These are phyloP conservation scores for Hypoxylon crocopeplum DNA, from an alignment of 495 filamentous ascomycete species.

Conservation along the genomic window DNA sequence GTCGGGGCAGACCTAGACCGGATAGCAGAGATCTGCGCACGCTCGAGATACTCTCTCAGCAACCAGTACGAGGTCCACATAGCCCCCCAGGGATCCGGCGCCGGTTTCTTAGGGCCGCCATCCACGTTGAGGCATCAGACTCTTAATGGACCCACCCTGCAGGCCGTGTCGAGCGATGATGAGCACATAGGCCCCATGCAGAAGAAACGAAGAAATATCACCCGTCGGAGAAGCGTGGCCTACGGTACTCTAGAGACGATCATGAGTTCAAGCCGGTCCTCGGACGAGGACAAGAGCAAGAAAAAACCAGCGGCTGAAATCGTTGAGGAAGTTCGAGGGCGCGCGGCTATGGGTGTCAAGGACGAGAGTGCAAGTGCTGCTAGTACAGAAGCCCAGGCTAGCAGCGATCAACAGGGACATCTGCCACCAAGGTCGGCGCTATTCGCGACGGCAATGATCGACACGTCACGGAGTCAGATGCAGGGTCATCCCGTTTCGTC, in stretches of 20 bases:
- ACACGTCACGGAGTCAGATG: slow-evolving; percentile 34
- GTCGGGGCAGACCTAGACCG: slow-evolving; percentile 59
- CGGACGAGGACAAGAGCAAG: slow-evolving; percentile 57
- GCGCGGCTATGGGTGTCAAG: slow-evolving; percentile 42
- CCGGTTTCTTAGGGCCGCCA: slow-evolving; percentile 37
- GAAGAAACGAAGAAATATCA: slow-evolving; percentile 39
- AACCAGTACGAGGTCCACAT: slow-evolving; percentile 68
- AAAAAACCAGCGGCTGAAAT: slow-evolving; percentile 60
- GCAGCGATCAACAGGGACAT: slow-evolving; percentile 19
- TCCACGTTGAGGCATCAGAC: slow-evolving; percentile 30
- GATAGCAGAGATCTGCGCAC: slow-evolving; percentile 65
- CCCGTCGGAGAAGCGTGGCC: slow-evolving; percentile 52
- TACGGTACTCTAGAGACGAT: slow-evolving; percentile 64
- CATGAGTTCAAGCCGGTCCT: slow-evolving; percentile 62
- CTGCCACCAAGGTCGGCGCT: slow-evolving; percentile 50
- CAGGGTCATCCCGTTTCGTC: slow-evolving; percentile 4
- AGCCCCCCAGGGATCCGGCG: slow-evolving; percentile 58
- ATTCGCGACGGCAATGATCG: slow-evolving; percentile 57
- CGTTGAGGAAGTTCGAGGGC: slow-evolving; percentile 55
- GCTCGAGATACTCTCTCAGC: slow-evolving; percentile 60
- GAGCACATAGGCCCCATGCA: slow-evolving; percentile 40
- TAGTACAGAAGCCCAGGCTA: slow-evolving; percentile 34
- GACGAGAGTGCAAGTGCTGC: slow-evolving; percentile 28
- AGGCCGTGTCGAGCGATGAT: slow-evolving; percentile 58
- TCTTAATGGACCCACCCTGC: slow-evolving; percentile 52